These are phyloP conservation scores for Euclidium syriacum DNA, from an alignment of 345 rosid species.

Conservation along the genomic window DNA sequence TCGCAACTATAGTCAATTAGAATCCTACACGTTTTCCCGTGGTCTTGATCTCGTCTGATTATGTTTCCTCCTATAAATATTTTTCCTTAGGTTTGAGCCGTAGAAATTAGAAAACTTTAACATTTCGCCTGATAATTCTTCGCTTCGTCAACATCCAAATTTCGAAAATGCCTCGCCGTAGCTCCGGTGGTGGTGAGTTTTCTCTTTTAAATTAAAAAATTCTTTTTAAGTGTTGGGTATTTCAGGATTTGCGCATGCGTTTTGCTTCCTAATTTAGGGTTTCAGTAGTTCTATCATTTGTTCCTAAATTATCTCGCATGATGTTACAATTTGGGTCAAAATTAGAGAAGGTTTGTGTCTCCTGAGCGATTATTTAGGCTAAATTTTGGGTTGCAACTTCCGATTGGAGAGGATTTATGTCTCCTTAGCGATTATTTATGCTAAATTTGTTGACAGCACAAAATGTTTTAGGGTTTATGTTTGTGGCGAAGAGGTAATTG, in stretches of 20 bases:
- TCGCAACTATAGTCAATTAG: background rate
- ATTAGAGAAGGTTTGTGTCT: background rate
- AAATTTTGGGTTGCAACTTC: background rate
- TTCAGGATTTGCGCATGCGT: background rate
- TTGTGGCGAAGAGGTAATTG: background rate
- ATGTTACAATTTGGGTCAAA: background rate
- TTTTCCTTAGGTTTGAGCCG: background rate
- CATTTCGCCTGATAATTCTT: background rate
- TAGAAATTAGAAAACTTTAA: background rate
- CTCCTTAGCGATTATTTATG: background rate
- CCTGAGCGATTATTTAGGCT: background rate
- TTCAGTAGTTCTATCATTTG: background rate
- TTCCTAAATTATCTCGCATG: background rate
- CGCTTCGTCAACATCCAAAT: background rate
- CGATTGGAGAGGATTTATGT: background rate
- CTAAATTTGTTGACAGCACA: background rate
- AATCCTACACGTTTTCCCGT: background rate
- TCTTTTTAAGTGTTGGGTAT: background rate
- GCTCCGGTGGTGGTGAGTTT: constrained; percentile 19
- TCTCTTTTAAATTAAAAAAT: background rate
- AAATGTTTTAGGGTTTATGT: background rate
- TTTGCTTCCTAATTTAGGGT: background rate
- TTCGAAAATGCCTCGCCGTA: constrained; percentile 20
- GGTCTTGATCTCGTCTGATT: background rate
- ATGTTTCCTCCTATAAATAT: background rate